These are phyloP conservation scores for Suillus plorans DNA, from an alignment of 768 basidiomycete species.

Conservation along the genomic window DNA sequence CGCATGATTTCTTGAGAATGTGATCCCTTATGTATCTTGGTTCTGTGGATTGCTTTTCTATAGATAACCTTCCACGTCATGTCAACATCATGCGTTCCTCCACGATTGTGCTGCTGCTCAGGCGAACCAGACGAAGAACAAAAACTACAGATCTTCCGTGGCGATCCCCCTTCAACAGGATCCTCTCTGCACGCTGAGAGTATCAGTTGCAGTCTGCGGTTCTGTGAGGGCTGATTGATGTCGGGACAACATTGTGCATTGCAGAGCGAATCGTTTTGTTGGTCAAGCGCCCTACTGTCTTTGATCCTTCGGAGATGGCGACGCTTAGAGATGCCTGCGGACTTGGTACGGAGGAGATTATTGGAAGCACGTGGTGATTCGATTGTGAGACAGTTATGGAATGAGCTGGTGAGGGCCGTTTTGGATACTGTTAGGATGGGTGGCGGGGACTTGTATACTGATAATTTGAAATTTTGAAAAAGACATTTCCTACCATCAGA, in stretches of 20 bases:
- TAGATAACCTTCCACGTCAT: too few species aligned
- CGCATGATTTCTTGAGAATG: too few species aligned
- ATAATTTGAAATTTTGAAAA: too few species aligned
- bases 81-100: too few species aligned
- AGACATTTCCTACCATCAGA: too few species aligned
- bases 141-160: too few species aligned
- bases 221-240: constrained; percentile 96
- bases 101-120: too few species aligned
- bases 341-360: constrained; percentile 57
- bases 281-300: constrained; percentile 59
- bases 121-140: too few species aligned
- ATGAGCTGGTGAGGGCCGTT: constrained; percentile 52
- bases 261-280: constrained; percentile 88
- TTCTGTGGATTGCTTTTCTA: too few species aligned
- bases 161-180: constrained; percentile 77
- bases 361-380: constrained; percentile 38
- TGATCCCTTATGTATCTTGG: too few species aligned
- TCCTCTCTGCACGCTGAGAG: constrained; percentile 92
- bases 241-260: constrained; percentile 87
- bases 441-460: constrained; percentile 69
- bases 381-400: constrained; percentile 46
- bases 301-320: constrained; percentile 52
- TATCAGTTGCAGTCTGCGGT: constrained; percentile 91
- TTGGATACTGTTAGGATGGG: constrained; percentile 74
- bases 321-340: constrained; percentile 39